Evolutionary conservation across 1,284 basidiomycete genomes (phyloP), one percentile per base, ranked within the genome.

Genomic region (Trichosporon sp.): DNA sequence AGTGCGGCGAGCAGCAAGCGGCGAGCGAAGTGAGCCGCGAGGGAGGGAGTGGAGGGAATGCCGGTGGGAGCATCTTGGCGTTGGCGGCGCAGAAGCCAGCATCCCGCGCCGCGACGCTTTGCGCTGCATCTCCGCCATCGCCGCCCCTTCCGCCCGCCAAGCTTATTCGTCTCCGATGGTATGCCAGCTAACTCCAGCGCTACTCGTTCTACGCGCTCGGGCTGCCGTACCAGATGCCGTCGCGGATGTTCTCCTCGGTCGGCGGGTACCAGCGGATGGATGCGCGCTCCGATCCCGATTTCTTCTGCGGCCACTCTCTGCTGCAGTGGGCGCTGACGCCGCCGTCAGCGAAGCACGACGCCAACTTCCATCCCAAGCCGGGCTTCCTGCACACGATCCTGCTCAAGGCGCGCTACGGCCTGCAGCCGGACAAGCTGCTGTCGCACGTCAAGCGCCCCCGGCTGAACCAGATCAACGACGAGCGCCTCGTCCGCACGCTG

Each of bases 341-440:
- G 1, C 71, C 73, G 21, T 75, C 74, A 23, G 74, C 75, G 34
- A 72, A 76, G 11, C 73, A 80, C 53, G 76, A 82, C 67, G 70
- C 75, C 3, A 31, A 62, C 2, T 83, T 78, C 67, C 80, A 82
- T 68, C 81, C 84, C 11, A 73, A 75, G 29, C 84, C 85, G 0
- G 79, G 83, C 0, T 85, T 85, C 76, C 75, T 83, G 27, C 85
- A 85, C 68, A 80, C 81, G 18, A 85, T 85, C 73, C 78, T 85
- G 51, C 78, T 83, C 18, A 85, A 85, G 74, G 82, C 84, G 70
- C 76, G 79, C 15, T 72, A 74, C 56, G 73, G 75, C 51, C 75
- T 83, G 5, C 80, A 81, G 47, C 77, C 81, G 2, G 70, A 75
- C 35, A 82, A 80, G 64, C 75, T 82, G n/a, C 82, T 80, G 70